A percentile compares a stretch with the other conserved stretches of the same genome.
phyloP scores from a whole-genome alignment of 306 rosid genomes.

The Trifolium pratense region DNA sequence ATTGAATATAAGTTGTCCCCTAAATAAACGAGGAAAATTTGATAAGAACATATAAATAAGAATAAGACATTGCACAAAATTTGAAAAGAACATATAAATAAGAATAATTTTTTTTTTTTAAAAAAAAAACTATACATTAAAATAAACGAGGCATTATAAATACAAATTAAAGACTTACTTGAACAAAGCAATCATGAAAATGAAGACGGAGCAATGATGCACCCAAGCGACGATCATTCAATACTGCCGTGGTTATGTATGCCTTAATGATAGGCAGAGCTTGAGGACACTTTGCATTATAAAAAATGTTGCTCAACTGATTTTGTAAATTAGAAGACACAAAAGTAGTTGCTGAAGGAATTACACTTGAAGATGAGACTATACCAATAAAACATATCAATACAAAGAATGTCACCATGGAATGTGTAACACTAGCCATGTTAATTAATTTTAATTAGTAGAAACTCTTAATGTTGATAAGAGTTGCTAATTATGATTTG shows the following conservation, averaged over 20 bases:
- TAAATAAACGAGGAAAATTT: too few species aligned
- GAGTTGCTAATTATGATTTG: background rate
- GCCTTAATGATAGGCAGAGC: conserved; percentile 46
- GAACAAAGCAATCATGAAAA: conserved; percentile 74
- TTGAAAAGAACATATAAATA: too few species aligned
- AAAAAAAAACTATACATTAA: too few species aligned
- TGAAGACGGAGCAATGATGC: conserved; percentile 73
- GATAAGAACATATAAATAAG: too few species aligned
- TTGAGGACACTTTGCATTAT: conserved; percentile 43
- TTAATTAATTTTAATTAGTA: background rate
- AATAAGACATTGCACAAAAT: too few species aligned
- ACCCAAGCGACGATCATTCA: conserved; percentile 59
- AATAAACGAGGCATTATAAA: too few species aligned
- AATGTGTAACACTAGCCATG: conserved; percentile 23
- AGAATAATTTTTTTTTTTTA: too few species aligned
- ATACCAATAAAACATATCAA: conserved; percentile 33
- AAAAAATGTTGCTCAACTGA: conserved; percentile 41
- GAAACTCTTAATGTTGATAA: background rate
- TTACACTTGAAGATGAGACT: conserved; percentile 27
- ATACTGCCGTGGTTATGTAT: conserved; percentile 42
- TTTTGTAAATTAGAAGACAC: background rate
- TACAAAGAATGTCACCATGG: conserved; percentile 3
- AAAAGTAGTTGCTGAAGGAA: conserved; percentile 28
- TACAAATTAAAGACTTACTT: conserved; percentile 34
- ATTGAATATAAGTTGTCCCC: too few species aligned